These are phyloP conservation scores for Stereocaulon alpinum DNA, from an alignment of 495 filamentous ascomycete species.

Conservation along the genomic window DNA sequence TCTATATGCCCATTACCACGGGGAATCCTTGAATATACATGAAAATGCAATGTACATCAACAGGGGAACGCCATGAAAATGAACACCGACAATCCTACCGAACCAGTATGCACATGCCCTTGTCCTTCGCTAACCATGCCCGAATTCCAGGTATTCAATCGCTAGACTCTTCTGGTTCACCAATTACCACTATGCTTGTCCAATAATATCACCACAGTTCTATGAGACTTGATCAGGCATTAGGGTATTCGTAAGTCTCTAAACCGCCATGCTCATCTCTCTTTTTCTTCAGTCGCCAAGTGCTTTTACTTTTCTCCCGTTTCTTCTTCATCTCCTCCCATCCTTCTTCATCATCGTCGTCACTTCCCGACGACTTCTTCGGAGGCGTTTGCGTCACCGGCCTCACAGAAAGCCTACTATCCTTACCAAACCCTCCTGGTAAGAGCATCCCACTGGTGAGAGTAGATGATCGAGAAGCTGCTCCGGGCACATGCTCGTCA, in stretches of 20 bases:
- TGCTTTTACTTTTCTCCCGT: constrained; percentile 65
- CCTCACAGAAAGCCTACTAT: constrained; percentile 21
- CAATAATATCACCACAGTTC: not conserved
- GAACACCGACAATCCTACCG: not conserved
- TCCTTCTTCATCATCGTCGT: constrained; percentile 75
- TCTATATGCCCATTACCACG: constrained; percentile 6
- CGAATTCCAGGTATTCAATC: not conserved
- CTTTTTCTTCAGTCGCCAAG: constrained; percentile 60
- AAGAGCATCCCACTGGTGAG: constrained; percentile 32
- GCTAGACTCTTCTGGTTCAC: not conserved
- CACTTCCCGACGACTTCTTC: constrained; percentile 30
- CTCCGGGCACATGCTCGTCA: constrained; percentile 29
- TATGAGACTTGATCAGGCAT: not conserved
- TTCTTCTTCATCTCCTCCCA: constrained; percentile 84
- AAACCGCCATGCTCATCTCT: constrained; percentile 13
- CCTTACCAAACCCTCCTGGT: constrained; percentile 22
- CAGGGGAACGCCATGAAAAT: not conserved
- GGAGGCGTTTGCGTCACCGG: constrained; percentile 26
- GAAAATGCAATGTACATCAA: not conserved
- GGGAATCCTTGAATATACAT: not conserved
- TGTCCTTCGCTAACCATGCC: constrained; percentile 7
- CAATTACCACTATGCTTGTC: not conserved
- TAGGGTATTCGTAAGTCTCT: constrained; percentile 17
- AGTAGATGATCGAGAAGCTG: constrained; percentile 27
- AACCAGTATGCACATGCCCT: constrained; percentile 1